Conservation (phyloP, 1,139 yeast species). For the Sugiyamaella novakii region DNA sequence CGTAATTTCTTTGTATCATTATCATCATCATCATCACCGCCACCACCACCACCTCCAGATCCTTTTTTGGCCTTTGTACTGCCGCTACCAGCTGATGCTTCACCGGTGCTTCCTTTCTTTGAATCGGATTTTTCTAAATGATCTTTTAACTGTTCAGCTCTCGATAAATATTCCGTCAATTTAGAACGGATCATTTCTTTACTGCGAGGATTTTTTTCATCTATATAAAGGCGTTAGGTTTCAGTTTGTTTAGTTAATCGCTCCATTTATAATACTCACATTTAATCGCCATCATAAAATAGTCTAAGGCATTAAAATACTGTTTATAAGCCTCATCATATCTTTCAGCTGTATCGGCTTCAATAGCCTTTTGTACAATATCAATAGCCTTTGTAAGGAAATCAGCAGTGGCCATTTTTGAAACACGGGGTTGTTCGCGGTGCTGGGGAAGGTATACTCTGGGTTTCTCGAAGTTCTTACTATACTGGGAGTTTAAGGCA, state of each 20-base stretch:
- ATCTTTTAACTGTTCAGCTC: constrained; percentile 94
- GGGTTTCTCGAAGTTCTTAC: no score
- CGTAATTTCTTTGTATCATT: constrained; percentile 84
- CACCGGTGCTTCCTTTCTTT: constrained; percentile 45
- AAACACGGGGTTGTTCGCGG: no score
- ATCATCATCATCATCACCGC: constrained; percentile 66
- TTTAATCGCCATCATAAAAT: constrained; percentile 92
- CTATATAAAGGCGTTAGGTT: constrained; percentile 27
- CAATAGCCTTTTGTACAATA: constrained; percentile 90
- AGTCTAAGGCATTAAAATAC: constrained; percentile 91
- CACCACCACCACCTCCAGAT: constrained; percentile 43
- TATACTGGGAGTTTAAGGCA: no score
- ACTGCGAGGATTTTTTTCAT: constrained; percentile 87
- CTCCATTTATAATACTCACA: constrained; percentile 41
- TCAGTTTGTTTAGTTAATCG: background rate
- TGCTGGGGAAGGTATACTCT: no score
- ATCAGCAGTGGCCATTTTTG: constrained; percentile 63
- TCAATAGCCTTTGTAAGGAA: constrained; percentile 92
- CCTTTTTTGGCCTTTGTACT: constrained; percentile 58
- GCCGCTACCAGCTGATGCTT: constrained; percentile 55
- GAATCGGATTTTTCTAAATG: constrained; percentile 71
- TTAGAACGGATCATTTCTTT: constrained; percentile 87
- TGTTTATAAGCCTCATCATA: constrained; percentile 94
- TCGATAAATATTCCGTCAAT: constrained; percentile 83
- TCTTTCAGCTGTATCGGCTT: constrained; percentile 86